Base-by-base conservation (phyloP, 2,329 filamentous ascomycete genomes). In the Colletotrichum acutatum region DNA sequence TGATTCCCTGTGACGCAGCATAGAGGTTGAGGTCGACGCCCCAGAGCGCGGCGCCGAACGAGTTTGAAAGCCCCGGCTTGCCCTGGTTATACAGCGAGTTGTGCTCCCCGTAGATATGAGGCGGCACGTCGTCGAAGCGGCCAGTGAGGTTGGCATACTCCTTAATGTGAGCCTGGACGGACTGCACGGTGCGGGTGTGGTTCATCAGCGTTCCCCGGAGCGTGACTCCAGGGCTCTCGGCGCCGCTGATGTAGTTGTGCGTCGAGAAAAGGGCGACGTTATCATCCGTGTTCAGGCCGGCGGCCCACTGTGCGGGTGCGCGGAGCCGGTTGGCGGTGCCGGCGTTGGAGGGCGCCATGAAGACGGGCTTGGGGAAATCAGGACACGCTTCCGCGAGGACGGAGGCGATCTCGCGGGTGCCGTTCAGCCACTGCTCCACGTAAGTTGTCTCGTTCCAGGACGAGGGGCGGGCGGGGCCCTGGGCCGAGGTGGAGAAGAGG, bases 31-130 rank as follows among this genome's bases (percentile, higher is more conserved):
- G 92, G 79, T 92, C 90, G 14, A 92, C 77, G 28, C 84, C 88
- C 90, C 90, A 92, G 22, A 92, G 87, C 11, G 90, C 90, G 11
- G 90, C 90, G 46, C 90, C 91, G 78, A 92, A 93, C 0, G 89
- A 85, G 81, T 92, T 90, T 52, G 89, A 91, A 22, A 92, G 82
- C 0, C 90, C 90, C 0, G 90, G 88, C 6, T 85, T 84, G 67
- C 90, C 91, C 81, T 92, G 83, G 78, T 90, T 89, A 80, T 89
- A 91, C 11, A 92, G 85, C 8, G 88, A 90, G 80, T 92, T 92
- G 62, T 86, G 85, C 81, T 92, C 90, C 73, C 89, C 89, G 1
- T 91, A 82, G 74, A 91, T 88, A 74, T 89, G 89, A 0, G 88
- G 88, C 4, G 87, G 83, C 26, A 91, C 84, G 22, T 79, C 74